These are phyloP conservation scores for Pythium aristosporum DNA, from an alignment of 352 stramenopile genomes.

Conservation along the genomic window DNA sequence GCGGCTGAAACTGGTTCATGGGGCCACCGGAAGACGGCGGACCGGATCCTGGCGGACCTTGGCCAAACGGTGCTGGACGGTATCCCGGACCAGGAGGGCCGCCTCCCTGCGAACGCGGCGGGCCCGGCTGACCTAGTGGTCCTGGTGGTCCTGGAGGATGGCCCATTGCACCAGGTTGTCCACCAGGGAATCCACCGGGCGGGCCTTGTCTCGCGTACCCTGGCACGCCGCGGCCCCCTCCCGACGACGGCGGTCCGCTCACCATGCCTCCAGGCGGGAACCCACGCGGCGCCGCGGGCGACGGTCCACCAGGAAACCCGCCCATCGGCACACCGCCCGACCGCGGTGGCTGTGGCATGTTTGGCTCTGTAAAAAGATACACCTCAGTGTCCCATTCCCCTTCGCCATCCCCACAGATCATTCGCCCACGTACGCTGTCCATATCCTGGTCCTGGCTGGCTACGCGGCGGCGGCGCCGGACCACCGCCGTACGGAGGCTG, in stretches of 20 bases:
- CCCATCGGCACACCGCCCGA: slow-evolving; percentile 11
- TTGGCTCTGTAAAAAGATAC: slow-evolving; percentile 12
- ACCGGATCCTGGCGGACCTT: slow-evolving; percentile 18
- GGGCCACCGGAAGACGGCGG: slow-evolving; percentile 43
- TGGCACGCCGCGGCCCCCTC: slow-evolving; percentile 7
- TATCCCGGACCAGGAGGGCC: slow-evolving; percentile 4
- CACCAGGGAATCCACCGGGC: slow-evolving; percentile 27
- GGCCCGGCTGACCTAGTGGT: slow-evolving; percentile 12
- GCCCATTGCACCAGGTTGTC: not conserved
- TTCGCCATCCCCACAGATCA: not conserved
- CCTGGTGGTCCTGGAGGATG: slow-evolving; percentile 4
- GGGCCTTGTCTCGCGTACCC: slow-evolving; percentile 19
- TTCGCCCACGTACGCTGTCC: not conserved
- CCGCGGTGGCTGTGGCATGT: slow-evolving; percentile 17
- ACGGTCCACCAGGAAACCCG: slow-evolving; percentile 6
- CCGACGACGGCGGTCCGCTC: slow-evolving; percentile 20
- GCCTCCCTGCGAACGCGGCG: slow-evolving; percentile 26
- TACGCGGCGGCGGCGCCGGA: slow-evolving; percentile 11
- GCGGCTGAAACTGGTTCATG: slow-evolving; percentile 43
- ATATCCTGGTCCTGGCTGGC: slow-evolving; percentile 21
- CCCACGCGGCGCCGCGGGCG: not conserved
- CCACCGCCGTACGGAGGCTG: slow-evolving; percentile 7
- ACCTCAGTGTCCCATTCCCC: not conserved
- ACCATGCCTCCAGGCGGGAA: slow-evolving; percentile 12
- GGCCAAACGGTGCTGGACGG: slow-evolving; percentile 9